A percentile compares a stretch with the other conserved stretches of the same genome.
phyloP scores from a whole-genome alignment of 2,329 filamentous ascomycete genomes.

The Leptographium wingfieldii region DNA sequence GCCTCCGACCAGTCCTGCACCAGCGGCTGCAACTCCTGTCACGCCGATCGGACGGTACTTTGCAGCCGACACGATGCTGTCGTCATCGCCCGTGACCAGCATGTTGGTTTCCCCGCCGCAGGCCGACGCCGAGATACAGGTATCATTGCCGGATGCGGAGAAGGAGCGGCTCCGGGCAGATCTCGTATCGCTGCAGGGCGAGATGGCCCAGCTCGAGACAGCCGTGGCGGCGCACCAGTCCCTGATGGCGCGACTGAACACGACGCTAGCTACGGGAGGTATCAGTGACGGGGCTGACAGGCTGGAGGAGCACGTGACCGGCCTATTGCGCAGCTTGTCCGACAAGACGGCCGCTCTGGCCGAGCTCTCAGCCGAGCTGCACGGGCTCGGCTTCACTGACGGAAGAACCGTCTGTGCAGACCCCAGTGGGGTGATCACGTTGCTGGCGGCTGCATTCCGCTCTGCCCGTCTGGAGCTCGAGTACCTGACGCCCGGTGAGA shows the following conservation, averaged over 20 bases:
- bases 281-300: conserved; percentile 8
- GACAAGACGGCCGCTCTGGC: conserved; percentile 35
- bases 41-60: not conserved
- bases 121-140: conserved; percentile 26
- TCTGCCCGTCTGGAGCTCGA: conserved; percentile 48
- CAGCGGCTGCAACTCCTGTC: conserved; percentile 7
- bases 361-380: conserved; percentile 32
- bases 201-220: conserved; percentile 33
- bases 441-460: conserved; percentile 38
- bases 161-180: conserved; percentile 32
- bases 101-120: not conserved
- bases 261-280: conserved; percentile 18
- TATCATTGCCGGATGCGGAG: conserved; percentile 27
- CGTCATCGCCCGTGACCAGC: not conserved
- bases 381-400: conserved; percentile 37
- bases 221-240: conserved; percentile 35
- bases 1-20: conserved; percentile 38
- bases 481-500: conserved; percentile 47
- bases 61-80: conserved; percentile 7
- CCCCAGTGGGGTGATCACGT: conserved; percentile 33
- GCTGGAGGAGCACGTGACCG: conserved; percentile 30
- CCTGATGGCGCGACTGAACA: conserved; percentile 24
- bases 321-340: conserved; percentile 31
- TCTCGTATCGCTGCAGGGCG: conserved; percentile 33
- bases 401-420: conserved; percentile 20